Conservation (phyloP, 176 grass and related monocot species). For the Microstegium vimineum region DNA sequence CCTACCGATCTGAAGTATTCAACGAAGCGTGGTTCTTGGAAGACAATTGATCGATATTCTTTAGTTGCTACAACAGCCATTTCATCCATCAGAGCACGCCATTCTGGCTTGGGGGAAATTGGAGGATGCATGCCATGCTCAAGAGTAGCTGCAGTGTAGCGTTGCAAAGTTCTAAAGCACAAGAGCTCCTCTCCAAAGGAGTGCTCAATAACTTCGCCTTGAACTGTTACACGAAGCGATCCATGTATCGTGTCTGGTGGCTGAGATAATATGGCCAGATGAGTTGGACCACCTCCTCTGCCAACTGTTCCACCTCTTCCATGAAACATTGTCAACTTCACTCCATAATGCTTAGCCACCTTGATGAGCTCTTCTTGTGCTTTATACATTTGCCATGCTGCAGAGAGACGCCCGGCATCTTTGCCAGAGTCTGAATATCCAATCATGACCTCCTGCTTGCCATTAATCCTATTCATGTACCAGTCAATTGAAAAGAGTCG, state of each 20-base stretch:
- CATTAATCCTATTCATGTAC: slow-evolving; percentile 88
- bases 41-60: slow-evolving; percentile 88
- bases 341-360: slow-evolving; percentile 89
- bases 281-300: slow-evolving; percentile 91
- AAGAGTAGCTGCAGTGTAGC: slow-evolving; percentile 89
- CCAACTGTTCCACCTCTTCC: slow-evolving; percentile 94
- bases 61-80: slow-evolving; percentile 81
- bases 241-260: slow-evolving; percentile 89
- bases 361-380: slow-evolving; percentile 96
- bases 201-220: slow-evolving; percentile 95
- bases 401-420: slow-evolving; percentile 92
- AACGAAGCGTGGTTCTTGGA: slow-evolving; percentile 86
- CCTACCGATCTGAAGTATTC: slow-evolving; percentile 95
- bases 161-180: slow-evolving; percentile 95
- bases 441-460: slow-evolving; percentile 99
- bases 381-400: slow-evolving; percentile 98
- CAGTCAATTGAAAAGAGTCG: slow-evolving; percentile 92
- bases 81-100: slow-evolving; percentile 91
- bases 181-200: slow-evolving; percentile 93
- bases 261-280: slow-evolving; percentile 96
- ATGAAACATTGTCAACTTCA: slow-evolving; percentile 99
- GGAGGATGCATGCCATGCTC: slow-evolving; percentile 98
- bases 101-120: slow-evolving; percentile 84
- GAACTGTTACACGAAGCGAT: slow-evolving; percentile 90
- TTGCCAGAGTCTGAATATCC: slow-evolving; percentile 99